Evolutionary conservation across 805 yeast species (phyloP).

Genomic region (Spathaspora hagerdaliae): DNA sequence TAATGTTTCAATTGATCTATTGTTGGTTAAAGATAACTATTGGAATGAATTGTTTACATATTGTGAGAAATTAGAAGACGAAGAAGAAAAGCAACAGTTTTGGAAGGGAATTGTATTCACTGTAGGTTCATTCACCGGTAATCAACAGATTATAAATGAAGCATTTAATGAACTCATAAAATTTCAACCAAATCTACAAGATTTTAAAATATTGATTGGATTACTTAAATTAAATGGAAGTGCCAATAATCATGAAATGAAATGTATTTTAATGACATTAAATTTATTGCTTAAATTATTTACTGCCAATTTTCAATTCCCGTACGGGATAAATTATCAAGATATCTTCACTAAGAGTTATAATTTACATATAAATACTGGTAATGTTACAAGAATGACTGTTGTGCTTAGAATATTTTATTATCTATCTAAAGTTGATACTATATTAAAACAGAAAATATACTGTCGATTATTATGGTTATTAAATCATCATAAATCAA

Average conservation of each 20-base stretch:
- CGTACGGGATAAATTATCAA: constrained; percentile 21
- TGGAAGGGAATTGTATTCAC: constrained; percentile 55
- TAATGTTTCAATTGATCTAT: background rate
- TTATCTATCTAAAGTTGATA: constrained; percentile 20
- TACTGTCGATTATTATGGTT: constrained; percentile 21
- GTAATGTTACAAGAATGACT: constrained; percentile 32
- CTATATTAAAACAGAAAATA: constrained; percentile 8
- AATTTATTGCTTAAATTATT: constrained; percentile 34
- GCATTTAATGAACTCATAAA: constrained; percentile 32
- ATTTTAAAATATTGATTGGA: constrained; percentile 10
- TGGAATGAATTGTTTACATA: constrained; percentile 5
- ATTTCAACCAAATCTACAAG: constrained; percentile 16
- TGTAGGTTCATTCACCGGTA: constrained; percentile 54
- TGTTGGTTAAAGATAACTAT: background rate
- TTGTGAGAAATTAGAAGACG: background rate
- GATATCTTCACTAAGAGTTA: constrained; percentile 45
- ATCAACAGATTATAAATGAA: constrained; percentile 39
- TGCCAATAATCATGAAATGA: constrained; percentile 8
- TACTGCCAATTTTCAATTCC: constrained; percentile 34
- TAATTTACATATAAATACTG: constrained; percentile 54
- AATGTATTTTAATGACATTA: constrained; percentile 20
- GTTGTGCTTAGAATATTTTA: constrained; percentile 43
- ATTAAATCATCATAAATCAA: constrained; percentile 25
- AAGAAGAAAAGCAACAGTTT: constrained; percentile 22
- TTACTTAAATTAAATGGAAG: constrained; percentile 14